A percentile compares a stretch with the other conserved stretches of the same genome.
phyloP scores from a whole-genome alignment of 2,329 filamentous ascomycete genomes.

The Cladobotryum protrusum region DNA sequence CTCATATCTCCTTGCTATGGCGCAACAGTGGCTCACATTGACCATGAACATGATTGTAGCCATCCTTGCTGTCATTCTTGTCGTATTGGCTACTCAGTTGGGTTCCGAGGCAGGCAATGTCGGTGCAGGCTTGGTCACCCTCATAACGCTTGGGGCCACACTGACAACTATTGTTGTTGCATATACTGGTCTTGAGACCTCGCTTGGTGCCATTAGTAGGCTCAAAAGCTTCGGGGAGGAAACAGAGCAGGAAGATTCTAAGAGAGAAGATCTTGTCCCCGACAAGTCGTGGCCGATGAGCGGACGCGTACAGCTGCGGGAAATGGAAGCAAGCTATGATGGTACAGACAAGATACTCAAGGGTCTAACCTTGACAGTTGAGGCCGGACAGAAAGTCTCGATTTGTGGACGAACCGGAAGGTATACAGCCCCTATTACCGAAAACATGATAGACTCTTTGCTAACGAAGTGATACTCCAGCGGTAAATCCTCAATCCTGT shows the following conservation, averaged over 20 bases:
- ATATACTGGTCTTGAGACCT: slow-evolving; percentile 11
- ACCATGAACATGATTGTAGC: slow-evolving; percentile 9
- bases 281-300: slow-evolving; percentile 20
- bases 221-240: slow-evolving; percentile 18
- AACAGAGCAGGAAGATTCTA: neutral
- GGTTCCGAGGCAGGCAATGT: neutral
- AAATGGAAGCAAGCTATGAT: slow-evolving; percentile 22
- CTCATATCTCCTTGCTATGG: slow-evolving; percentile 9
- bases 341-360: neutral
- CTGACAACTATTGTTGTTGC: neutral
- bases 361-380: neutral
- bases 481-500: slow-evolving; percentile 37
- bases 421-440: no score
- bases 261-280: neutral
- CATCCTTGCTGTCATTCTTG: slow-evolving; percentile 5
- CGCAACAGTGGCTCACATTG: slow-evolving; percentile 13
- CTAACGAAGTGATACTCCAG: no score
- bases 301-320: slow-evolving; percentile 20
- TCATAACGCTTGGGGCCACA: neutral
- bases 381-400: neutral
- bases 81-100: neutral
- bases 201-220: slow-evolving; percentile 9
- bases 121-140: neutral
- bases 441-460: no score
- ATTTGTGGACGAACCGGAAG: slow-evolving; percentile 28